Conservation (phyloP, 1,284 basidiomycete genomes). For the Peniophora sp. region DNA sequence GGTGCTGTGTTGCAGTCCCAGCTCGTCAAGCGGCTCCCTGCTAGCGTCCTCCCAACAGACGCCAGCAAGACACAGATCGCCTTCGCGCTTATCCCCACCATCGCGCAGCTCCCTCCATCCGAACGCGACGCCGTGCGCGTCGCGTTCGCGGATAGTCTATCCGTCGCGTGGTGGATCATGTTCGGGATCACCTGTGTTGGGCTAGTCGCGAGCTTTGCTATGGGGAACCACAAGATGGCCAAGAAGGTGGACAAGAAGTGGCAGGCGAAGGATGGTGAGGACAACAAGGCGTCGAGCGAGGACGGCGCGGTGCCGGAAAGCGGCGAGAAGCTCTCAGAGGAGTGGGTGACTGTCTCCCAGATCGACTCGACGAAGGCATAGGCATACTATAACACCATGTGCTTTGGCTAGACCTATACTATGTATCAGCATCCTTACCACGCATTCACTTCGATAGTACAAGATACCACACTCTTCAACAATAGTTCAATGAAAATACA, state of each 20-base stretch:
- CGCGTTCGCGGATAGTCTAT: conserved; percentile 6
- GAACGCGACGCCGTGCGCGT: not conserved
- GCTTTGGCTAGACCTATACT: too few relatives aligned
- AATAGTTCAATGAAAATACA: too few relatives aligned
- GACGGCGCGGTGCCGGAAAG: too few relatives aligned
- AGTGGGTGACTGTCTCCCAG: too few relatives aligned
- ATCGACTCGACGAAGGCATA: too few relatives aligned
- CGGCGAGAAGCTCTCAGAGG: too few relatives aligned
- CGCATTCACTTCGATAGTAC: too few relatives aligned
- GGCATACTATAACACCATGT: too few relatives aligned
- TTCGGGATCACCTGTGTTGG: conserved; percentile 3
- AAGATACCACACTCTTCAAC: too few relatives aligned
- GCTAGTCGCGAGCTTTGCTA: not conserved
- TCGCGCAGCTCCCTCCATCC: not conserved
- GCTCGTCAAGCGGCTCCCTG: conserved; percentile 18
- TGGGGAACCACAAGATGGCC: not conserved
- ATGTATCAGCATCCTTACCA: too few relatives aligned
- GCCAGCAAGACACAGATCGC: conserved; percentile 15
- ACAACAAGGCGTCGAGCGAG: too few relatives aligned
- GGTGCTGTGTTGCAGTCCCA: conserved; percentile 23
- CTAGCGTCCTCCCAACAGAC: conserved; percentile 14
- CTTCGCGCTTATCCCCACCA: conserved; percentile 6
- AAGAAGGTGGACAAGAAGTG: not conserved
- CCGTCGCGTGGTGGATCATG: conserved; percentile 4
- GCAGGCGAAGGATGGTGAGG: not conserved